Evolutionary conservation across 2,329 filamentous ascomycete genomes (phyloP).

Genomic region (Pseudomassariella vexata): DNA sequence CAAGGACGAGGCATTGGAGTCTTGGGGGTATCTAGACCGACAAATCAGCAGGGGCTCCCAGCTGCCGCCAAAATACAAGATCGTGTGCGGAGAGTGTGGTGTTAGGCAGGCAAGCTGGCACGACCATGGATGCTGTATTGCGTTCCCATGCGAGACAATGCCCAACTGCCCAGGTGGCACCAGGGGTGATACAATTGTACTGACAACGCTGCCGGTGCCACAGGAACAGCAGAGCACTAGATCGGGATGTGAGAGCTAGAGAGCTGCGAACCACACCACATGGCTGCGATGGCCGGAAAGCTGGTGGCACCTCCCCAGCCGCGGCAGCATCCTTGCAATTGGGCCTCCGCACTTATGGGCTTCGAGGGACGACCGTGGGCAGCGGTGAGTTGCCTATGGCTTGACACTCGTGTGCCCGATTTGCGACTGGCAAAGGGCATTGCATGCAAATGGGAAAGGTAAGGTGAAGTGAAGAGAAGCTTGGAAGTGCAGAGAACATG

Average conservation of each 20-base stretch:
- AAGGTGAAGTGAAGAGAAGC: too few relatives aligned
- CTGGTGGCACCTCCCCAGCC: constrained; percentile 29
- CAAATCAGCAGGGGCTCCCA: constrained; percentile 25
- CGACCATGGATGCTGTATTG: constrained; percentile 29
- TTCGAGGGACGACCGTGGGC: constrained; percentile 13
- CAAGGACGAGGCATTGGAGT: constrained; percentile 45
- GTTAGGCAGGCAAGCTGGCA: constrained; percentile 26
- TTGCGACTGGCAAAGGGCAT: too few relatives aligned
- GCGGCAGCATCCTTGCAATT: constrained; percentile 29
- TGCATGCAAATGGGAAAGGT: too few relatives aligned
- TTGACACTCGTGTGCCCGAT: too few relatives aligned
- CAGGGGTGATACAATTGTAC: constrained; percentile 37
- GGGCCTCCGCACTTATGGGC: constrained; percentile 17
- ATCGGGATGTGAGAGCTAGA: constrained; percentile 34
- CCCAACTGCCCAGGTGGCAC: constrained; percentile 23
- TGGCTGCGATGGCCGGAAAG: constrained; percentile 26
- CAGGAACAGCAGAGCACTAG: constrained; percentile 32
- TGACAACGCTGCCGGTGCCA: constrained; percentile 39
- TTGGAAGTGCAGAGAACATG: too few relatives aligned
- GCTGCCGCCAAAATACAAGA: constrained; percentile 15
- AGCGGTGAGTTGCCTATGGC: constrained; percentile 15
- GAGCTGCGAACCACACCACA: constrained; percentile 30
- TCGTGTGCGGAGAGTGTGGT: constrained; percentile 20
- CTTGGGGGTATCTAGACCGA: constrained; percentile 47
- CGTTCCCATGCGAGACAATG: constrained; percentile 26